Evolutionary conservation across 2,329 filamentous ascomycete genomes (phyloP).

Genomic region (Lecanosticta acicola): DNA sequence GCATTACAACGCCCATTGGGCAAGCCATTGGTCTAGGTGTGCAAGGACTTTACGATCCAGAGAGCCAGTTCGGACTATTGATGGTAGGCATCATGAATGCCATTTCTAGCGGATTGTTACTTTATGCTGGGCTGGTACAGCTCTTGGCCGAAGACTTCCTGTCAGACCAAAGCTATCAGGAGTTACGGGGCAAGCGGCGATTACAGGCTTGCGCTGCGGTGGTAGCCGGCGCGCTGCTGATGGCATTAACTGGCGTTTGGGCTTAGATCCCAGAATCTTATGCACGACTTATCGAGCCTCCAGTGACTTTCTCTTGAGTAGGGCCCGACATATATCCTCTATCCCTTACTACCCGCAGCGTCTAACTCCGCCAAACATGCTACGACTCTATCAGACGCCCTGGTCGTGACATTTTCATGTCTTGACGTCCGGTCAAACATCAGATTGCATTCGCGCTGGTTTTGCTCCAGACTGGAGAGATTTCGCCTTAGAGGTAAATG

Average conservation of each 20-base stretch:
- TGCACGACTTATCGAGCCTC: no score
- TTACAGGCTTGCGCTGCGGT: slow-evolving; percentile 59
- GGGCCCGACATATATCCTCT: background rate
- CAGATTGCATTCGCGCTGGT: no score
- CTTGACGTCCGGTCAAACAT: no score
- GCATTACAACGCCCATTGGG: slow-evolving; percentile 50
- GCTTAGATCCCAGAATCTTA: no score
- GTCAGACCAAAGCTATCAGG: slow-evolving; percentile 59
- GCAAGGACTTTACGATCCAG: slow-evolving; percentile 48
- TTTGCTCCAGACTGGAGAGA: no score
- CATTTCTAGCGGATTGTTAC: slow-evolving; percentile 42
- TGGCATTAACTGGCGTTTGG: slow-evolving; percentile 64
- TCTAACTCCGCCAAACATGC: no score
- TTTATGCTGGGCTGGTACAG: slow-evolving; percentile 48
- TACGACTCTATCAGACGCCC: no score
- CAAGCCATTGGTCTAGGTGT: slow-evolving; percentile 47
- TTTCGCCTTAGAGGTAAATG: no score
- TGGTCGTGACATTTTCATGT: no score
- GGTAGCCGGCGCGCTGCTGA: slow-evolving; percentile 54
- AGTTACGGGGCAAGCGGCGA: slow-evolving; percentile 52
- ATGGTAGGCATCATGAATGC: slow-evolving; percentile 49
- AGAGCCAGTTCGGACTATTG: slow-evolving; percentile 43
- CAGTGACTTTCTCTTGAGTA: background rate
- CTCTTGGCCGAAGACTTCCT: slow-evolving; percentile 50
- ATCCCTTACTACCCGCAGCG: no score